Percentiles rank a stretch among this genome's conserved stretches.
These are phyloP conservation scores for Suhomyces pyralidae DNA, from an alignment of 805 yeast genomes.

Conservation along the genomic window DNA sequence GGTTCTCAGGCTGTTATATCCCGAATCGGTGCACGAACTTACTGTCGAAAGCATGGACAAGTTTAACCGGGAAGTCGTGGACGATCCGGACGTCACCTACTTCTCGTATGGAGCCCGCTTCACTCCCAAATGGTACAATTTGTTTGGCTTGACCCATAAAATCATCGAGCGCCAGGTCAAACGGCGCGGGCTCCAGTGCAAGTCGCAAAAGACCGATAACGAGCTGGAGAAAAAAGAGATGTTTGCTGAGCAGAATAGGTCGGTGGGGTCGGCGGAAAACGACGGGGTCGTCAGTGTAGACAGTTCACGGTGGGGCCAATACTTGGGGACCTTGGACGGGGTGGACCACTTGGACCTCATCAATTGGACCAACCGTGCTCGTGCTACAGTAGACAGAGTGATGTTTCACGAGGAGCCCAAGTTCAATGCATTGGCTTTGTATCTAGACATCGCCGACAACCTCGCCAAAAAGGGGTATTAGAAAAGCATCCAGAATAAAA, in stretches of 20 bases:
- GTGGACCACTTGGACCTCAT: conserved; percentile 86
- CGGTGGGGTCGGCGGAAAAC: conserved; percentile 43
- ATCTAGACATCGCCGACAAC: conserved; percentile 63
- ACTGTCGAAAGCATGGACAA: conserved; percentile 51
- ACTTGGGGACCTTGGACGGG: conserved; percentile 70
- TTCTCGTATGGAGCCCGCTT: conserved; percentile 82
- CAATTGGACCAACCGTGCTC: conserved; percentile 67
- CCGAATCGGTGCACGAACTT: conserved; percentile 54
- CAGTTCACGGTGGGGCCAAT: conserved; percentile 81
- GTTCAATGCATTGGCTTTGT: conserved; percentile 67
- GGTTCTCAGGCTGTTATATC: conserved; percentile 17
- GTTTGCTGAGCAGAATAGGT: not conserved
- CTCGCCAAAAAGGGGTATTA: conserved; percentile 50
- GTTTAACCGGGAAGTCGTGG: conserved; percentile 51
- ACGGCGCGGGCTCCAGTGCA: not conserved
- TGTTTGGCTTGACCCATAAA: conserved; percentile 64
- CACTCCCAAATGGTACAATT: conserved; percentile 57
- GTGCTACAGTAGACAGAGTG: conserved; percentile 33
- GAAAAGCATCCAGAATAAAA: not conserved
- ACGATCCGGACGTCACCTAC: conserved; percentile 65
- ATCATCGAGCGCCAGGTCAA: conserved; percentile 42
- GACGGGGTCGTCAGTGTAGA: conserved; percentile 84
- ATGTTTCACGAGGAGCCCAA: conserved; percentile 32
- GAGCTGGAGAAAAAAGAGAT: not conserved
- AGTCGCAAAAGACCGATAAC: not conserved